Percentiles rank a stretch among this genome's conserved stretches.
phyloP scores from a whole-genome alignment of 139 green algal genomes.

The Closterium sp. region DNA sequence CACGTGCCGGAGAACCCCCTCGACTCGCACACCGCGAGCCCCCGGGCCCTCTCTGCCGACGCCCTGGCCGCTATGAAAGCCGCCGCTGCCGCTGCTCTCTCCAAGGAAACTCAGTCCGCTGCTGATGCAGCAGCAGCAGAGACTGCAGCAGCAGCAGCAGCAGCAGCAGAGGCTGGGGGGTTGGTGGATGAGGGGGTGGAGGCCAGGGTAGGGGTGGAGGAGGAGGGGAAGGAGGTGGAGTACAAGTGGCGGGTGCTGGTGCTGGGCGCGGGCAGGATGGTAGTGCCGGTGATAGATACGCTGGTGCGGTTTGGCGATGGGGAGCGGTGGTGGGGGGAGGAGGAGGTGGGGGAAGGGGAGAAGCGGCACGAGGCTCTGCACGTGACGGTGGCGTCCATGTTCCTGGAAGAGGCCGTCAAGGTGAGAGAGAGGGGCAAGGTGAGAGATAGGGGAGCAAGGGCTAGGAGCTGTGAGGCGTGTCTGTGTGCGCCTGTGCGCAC shows the following conservation, averaged over 20 bases:
- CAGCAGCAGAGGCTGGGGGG: background rate
- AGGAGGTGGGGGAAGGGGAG: background rate
- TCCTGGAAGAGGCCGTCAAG: slow-evolving; percentile 36
- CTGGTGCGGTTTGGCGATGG: background rate
- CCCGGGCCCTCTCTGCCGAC: background rate
- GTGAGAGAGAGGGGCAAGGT: slow-evolving; percentile 1
- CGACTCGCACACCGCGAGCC: background rate
- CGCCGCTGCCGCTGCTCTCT: background rate
- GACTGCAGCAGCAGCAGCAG: background rate
- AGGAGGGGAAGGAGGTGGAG: background rate
- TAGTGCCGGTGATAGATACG: slow-evolving; percentile 7
- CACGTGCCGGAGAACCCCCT: background rate
- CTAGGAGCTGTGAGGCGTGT: background rate
- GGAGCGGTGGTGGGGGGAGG: background rate
- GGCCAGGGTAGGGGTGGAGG: background rate
- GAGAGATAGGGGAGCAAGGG: background rate
- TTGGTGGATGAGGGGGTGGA: background rate
- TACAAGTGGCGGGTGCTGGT: slow-evolving; percentile 26
- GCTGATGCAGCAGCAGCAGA: background rate
- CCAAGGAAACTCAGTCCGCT: background rate
- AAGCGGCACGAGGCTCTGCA: background rate
- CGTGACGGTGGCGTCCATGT: slow-evolving; percentile 36
- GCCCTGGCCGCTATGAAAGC: background rate
- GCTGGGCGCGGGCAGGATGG: slow-evolving; percentile 29
- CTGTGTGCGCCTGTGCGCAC: too few relatives aligned